Percentiles rank a stretch among this genome's conserved stretches.
phyloP scores from a whole-genome alignment of 2,329 filamentous ascomycete genomes.

The Pochonia chlamydosporia region DNA sequence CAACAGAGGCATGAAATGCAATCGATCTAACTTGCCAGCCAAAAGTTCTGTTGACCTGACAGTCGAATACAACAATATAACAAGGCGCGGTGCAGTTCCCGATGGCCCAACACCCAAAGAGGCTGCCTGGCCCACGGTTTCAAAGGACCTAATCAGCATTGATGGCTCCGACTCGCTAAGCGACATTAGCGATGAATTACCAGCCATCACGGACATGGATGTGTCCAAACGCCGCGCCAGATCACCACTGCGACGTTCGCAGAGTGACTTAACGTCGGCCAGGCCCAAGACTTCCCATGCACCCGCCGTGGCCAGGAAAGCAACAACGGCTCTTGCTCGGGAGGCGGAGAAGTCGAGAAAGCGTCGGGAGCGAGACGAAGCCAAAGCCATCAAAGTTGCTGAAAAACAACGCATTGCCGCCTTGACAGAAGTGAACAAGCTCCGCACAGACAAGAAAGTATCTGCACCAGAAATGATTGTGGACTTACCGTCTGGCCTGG shows the following conservation, averaged over 20 bases:
- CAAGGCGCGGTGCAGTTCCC: background rate
- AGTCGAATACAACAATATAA: too few relatives aligned
- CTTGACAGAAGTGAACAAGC: slow-evolving; percentile 66
- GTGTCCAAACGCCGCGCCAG: slow-evolving; percentile 17
- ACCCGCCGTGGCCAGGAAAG: slow-evolving; percentile 36
- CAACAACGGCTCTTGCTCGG: slow-evolving; percentile 4
- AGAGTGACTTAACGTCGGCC: slow-evolving; percentile 22
- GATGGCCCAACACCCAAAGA: background rate
- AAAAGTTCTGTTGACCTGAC: too few relatives aligned
- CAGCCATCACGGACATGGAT: slow-evolving; percentile 38
- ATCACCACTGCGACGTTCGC: slow-evolving; percentile 22
- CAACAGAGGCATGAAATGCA: too few relatives aligned
- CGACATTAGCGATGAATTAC: slow-evolving; percentile 39
- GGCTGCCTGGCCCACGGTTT: background rate
- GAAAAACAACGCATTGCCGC: slow-evolving; percentile 62
- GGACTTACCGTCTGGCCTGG: slow-evolving; percentile 55
- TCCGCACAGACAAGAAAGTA: slow-evolving; percentile 66
- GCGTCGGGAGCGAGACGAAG: slow-evolving; percentile 49
- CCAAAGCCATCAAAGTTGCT: slow-evolving; percentile 54
- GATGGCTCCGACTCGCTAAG: slow-evolving; percentile 32
- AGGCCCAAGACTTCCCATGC: slow-evolving; percentile 21
- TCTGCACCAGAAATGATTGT: slow-evolving; percentile 74
- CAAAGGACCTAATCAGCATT: slow-evolving; percentile 26
- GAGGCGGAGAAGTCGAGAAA: slow-evolving; percentile 47
- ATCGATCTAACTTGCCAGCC: too few relatives aligned